These are phyloP conservation scores for Beauveria sp. DNA, from an alignment of 2,329 filamentous ascomycete genomes.

Conservation along the genomic window DNA sequence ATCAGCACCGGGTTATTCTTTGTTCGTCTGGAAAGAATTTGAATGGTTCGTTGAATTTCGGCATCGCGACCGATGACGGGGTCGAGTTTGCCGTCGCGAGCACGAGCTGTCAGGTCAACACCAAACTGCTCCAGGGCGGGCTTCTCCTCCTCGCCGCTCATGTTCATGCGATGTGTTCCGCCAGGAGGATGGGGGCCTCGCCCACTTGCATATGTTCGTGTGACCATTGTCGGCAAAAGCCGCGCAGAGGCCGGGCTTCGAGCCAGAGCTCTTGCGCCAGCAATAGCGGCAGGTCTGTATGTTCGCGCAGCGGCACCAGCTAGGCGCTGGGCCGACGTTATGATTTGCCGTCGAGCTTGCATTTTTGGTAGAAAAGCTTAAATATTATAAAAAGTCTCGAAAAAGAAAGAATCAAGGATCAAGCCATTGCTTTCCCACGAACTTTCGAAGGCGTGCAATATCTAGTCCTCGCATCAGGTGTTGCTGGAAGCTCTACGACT, in stretches of 20 bases:
- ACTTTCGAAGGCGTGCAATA: background rate
- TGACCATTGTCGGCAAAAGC: constrained; percentile 31
- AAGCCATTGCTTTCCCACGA: background rate
- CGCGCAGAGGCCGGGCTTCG: constrained; percentile 14
- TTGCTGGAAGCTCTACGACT: constrained; percentile 19
- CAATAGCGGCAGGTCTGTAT: constrained; percentile 21
- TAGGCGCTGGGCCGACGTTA: constrained; percentile 30
- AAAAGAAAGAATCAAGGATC: background rate
- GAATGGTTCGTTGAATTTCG: constrained; percentile 91
- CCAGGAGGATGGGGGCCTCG: constrained; percentile 80
- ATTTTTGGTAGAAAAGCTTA: constrained; percentile 19
- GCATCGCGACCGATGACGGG: constrained; percentile 89
- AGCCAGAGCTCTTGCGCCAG: constrained; percentile 12
- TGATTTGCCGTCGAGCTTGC: constrained; percentile 35
- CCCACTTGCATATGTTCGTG: constrained; percentile 58
- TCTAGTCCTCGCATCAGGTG: constrained; percentile 2
- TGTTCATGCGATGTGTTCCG: constrained; percentile 88
- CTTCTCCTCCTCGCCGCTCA: constrained; percentile 70
- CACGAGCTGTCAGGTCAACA: constrained; percentile 78
- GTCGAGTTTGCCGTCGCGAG: constrained; percentile 83
- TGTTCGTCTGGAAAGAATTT: constrained; percentile 83
- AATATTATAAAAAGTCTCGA: background rate
- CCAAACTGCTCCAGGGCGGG: constrained; percentile 86
- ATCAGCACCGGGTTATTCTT: constrained; percentile 98
- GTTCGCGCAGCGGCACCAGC: constrained; percentile 25